Evolutionary conservation across 768 basidiomycete genomes (phyloP).

Genomic region (Pulveroboletus frians): DNA sequence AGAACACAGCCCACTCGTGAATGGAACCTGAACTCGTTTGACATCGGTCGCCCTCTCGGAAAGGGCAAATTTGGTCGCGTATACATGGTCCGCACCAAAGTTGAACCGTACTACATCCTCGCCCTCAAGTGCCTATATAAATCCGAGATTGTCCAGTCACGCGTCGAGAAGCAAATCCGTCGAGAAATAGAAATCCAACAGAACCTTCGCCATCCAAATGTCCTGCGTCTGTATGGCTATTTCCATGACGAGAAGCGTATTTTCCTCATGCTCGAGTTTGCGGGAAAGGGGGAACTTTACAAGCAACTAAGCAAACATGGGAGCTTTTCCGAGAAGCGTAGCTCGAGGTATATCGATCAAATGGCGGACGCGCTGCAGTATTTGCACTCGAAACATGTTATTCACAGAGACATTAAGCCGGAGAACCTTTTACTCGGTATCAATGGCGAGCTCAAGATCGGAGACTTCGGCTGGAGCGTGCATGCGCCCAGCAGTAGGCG

Average conservation of each 20-base stretch:
- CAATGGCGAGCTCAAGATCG: constrained; percentile 96
- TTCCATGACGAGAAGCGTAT: constrained; percentile 98
- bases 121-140: constrained; percentile 97
- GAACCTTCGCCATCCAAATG: constrained; percentile 91
- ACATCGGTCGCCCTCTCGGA: constrained; percentile 94
- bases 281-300: constrained; percentile 94
- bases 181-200: constrained; percentile 98
- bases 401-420: constrained; percentile 98
- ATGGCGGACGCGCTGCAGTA: constrained; percentile 96
- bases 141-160: constrained; percentile 85
- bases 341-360: constrained; percentile 89
- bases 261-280: constrained; percentile 97
- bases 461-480: constrained; percentile 98
- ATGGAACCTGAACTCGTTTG: constrained; percentile 82
- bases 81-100: constrained; percentile 95
- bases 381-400: constrained; percentile 93
- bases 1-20: constrained; percentile 74
- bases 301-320: constrained; percentile 87
- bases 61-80: constrained; percentile 99
- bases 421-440: constrained; percentile 93
- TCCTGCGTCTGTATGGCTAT: constrained; percentile 92
- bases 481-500: constrained; percentile 90
- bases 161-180: constrained; percentile 94
- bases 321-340: constrained; percentile 82
- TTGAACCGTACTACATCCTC: constrained; percentile 84